Base-by-base conservation (phyloP, 2,329 filamentous ascomycete genomes). In the Aspergillaceae sp. region DNA sequence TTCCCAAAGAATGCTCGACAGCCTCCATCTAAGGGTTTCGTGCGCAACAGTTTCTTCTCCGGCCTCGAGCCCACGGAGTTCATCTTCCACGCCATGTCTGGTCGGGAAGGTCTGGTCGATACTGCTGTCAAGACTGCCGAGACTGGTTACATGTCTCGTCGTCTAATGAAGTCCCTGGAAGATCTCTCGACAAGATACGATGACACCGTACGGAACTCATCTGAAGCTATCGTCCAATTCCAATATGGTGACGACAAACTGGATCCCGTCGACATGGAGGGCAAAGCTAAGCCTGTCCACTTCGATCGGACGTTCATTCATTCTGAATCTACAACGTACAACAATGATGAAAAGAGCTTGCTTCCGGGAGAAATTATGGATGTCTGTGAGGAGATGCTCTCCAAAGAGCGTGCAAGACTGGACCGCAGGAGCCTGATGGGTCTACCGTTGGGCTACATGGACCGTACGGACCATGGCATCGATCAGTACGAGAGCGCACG, bases 81-180 rank as follows among this genome's bases (percentile, higher is more conserved):
- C 66, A 79, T 97, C 47, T 97, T 98, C 70, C 92, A 98, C 78
- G 92, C 92, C 55, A 96, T 97, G 72, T 95, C 89, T 59, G 92
- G 92, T 58, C 86, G 92, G 81, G 92, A 97, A 80, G 92, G 92
- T 80, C 74, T 98, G 55, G 90, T 98, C 61, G 92, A 98, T 78
- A 98, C 92, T 2, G 92, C 92, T 50, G 92, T 97, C 71, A 98
- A 98, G 74, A 98, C 92, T 44, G 92, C 92, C 44, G 92, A 98
- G 68, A 98, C 92, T 7, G 92, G 92, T 53, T 98, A 98, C 71
- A 98, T 98, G 92, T 97, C 91, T 52, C 84, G 92, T 70, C 83
- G 92, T 56, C 68, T 98, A 63, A 98, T 98, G 91, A 98, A 98
- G 69, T 95, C 88, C 3, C 71, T 98, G 42, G 92, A 98, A 64